These are phyloP conservation scores for Mycosphaerelloides madeirae DNA, from an alignment of 2,329 filamentous ascomycete species.

Conservation along the genomic window DNA sequence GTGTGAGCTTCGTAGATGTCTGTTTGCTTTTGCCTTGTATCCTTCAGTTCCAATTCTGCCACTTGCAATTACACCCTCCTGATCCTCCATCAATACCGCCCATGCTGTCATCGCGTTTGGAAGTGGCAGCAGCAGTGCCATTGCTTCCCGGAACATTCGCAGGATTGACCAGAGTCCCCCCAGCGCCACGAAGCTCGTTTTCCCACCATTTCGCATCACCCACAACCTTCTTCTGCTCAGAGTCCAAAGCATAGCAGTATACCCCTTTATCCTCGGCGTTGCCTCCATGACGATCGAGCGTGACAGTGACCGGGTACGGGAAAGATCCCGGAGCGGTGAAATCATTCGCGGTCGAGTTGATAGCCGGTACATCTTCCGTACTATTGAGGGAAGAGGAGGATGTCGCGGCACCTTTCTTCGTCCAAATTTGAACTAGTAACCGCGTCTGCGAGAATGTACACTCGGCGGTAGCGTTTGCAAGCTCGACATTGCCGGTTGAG, in stretches of 20 bases:
- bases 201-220: slow-evolving; percentile 44
- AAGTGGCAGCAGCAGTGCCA: slow-evolving; percentile 1
- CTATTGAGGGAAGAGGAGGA: neutral
- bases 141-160: slow-evolving; percentile 41
- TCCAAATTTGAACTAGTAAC: slow-evolving; percentile 61
- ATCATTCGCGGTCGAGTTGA: slow-evolving; percentile 38
- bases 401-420: slow-evolving; percentile 33
- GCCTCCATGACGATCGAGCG: slow-evolving; percentile 58
- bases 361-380: slow-evolving; percentile 22
- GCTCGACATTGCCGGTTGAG: slow-evolving; percentile 14
- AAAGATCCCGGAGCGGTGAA: slow-evolving; percentile 54
- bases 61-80: slow-evolving; percentile 57
- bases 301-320: slow-evolving; percentile 57
- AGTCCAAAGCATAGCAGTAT: slow-evolving; percentile 57
- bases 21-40: too few relatives aligned
- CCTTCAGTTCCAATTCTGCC: slow-evolving; percentile 51
- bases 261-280: slow-evolving; percentile 50
- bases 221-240: slow-evolving; percentile 41
- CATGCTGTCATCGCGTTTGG: slow-evolving; percentile 20
- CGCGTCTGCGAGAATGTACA: slow-evolving; percentile 57
- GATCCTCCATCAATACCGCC: slow-evolving; percentile 55
- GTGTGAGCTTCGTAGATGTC: too few relatives aligned
- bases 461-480: slow-evolving; percentile 20
- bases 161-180: slow-evolving; percentile 46
- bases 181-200: slow-evolving; percentile 50